These are phyloP conservation scores for Prinsepia uniflora DNA, from an alignment of 306 rosid species.

Conservation along the genomic window DNA sequence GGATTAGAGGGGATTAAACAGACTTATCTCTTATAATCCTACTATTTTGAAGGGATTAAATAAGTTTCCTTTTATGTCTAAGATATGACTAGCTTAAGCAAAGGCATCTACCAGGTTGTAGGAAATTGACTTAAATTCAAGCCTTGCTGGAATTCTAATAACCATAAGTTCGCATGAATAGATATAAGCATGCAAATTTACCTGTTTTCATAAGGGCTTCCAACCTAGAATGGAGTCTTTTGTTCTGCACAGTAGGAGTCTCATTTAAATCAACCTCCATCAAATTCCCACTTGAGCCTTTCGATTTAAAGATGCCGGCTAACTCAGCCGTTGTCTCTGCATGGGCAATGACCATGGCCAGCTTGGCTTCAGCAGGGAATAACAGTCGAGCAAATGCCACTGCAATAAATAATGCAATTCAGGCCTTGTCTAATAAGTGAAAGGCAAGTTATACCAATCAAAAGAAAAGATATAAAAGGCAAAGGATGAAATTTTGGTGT, in stretches of 20 bases:
- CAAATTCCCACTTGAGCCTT: conserved; percentile 37
- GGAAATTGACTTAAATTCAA: too few relatives aligned
- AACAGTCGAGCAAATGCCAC: conserved; percentile 49
- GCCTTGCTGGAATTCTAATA: background rate
- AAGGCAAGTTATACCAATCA: conserved; percentile 1
- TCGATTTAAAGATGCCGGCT: conserved; percentile 21
- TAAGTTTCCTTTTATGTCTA: too few relatives aligned
- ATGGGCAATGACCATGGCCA: conserved; percentile 46
- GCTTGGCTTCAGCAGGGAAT: conserved; percentile 46
- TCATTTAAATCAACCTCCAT: conserved; percentile 52
- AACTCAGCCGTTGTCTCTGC: conserved; percentile 35
- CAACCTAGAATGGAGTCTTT: conserved; percentile 43
- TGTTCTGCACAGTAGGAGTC: conserved; percentile 41
- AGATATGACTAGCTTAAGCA: too few relatives aligned
- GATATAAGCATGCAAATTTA: background rate
- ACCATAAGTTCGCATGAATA: background rate
- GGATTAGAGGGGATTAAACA: too few relatives aligned
- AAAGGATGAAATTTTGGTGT: background rate
- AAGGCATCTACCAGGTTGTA: too few relatives aligned
- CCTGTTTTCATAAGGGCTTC: conserved; percentile 49
- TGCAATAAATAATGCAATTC: conserved; percentile 20
- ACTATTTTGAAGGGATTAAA: too few relatives aligned
- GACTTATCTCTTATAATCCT: too few relatives aligned
- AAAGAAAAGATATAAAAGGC: background rate
- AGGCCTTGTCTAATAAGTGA: conserved; percentile 11